phyloP scores from a whole-genome alignment of 2,329 filamentous ascomycete genomes.

The Ophiocordyceps australis region DNA sequence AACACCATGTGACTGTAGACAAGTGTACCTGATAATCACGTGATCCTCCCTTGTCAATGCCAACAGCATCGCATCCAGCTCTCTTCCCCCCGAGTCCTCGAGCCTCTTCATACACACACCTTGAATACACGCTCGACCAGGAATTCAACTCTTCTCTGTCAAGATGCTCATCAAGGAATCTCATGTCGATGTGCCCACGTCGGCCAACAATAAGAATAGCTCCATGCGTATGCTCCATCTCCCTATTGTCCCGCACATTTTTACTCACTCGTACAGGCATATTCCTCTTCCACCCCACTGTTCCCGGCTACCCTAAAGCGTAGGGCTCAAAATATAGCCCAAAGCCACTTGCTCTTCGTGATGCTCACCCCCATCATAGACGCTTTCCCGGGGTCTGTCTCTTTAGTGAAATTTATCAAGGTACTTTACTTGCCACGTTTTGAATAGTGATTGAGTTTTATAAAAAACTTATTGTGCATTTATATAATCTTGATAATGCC shows the following conservation, averaged over 20 bases:
- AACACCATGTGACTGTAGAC: no score
- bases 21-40: no score
- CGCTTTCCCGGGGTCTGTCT: conserved; percentile 72
- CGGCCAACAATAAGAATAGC: conserved; percentile 32
- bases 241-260: not conserved
- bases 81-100: no score
- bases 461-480: no score
- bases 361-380: conserved; percentile 12
- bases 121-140: no score
- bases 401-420: conserved; percentile 94
- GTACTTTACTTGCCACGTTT: conserved; percentile 28
- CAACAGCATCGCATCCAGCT: no score
- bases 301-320: conserved; percentile 74
- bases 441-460: no score
- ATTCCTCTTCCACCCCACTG: conserved; percentile 72
- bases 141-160: no score
- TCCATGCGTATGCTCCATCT: conserved; percentile 26
- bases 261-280: conserved; percentile 38
- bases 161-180: conserved; percentile 40
- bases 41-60: no score
- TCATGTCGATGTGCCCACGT: conserved; percentile 29
- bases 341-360: not conserved
- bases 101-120: no score
- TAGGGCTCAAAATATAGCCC: conserved; percentile 19
- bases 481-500: no score